Evolutionary conservation across 441 rosid genomes (phyloP).

Genomic region (Mallotus repandus): DNA sequence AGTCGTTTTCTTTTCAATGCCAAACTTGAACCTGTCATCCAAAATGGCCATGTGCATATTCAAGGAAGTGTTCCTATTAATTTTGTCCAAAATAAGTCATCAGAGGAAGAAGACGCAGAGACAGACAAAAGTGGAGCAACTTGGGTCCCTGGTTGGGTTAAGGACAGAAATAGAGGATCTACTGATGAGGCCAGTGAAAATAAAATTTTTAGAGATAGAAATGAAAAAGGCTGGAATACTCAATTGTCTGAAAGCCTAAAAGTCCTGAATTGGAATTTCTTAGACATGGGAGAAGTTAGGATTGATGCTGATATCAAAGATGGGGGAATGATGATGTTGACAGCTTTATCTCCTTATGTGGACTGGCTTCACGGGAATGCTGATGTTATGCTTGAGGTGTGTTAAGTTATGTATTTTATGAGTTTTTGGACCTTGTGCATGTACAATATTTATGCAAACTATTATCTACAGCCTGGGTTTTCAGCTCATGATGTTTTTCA

Average conservation of each 20-base stretch:
- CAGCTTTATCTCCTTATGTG: conserved; percentile 94
- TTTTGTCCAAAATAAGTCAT: conserved; percentile 54
- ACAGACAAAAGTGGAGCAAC: conserved; percentile 51
- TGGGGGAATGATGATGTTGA: conserved; percentile 98
- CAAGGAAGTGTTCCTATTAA: conserved; percentile 95
- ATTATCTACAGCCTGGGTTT: conserved; percentile 6
- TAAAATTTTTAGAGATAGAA: conserved; percentile 67
- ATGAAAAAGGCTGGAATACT: conserved; percentile 90
- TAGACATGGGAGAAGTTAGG: conserved; percentile 96
- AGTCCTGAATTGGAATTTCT: conserved; percentile 83
- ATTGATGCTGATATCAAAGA: conserved; percentile 96
- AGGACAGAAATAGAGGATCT: conserved; percentile 62
- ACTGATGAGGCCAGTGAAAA: conserved; percentile 53
- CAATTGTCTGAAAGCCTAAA: conserved; percentile 90
- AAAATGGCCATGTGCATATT: conserved; percentile 93
- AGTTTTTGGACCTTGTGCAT: not conserved
- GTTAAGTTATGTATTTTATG: conserved; percentile 12
- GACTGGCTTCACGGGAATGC: conserved; percentile 98
- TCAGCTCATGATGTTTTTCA: conserved; percentile 22
- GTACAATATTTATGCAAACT: not conserved
- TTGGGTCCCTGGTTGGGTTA: conserved; percentile 79
- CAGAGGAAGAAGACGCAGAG: conserved; percentile 69
- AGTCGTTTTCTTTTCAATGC: conserved; percentile 97
- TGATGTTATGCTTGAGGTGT: conserved; percentile 91
- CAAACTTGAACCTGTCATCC: conserved; percentile 83